A percentile compares a stretch with the other conserved stretches of the same genome.
Evolutionary conservation across 2,329 filamentous ascomycete species (phyloP).

Genomic region (Trichoderma citrinoviride): DNA sequence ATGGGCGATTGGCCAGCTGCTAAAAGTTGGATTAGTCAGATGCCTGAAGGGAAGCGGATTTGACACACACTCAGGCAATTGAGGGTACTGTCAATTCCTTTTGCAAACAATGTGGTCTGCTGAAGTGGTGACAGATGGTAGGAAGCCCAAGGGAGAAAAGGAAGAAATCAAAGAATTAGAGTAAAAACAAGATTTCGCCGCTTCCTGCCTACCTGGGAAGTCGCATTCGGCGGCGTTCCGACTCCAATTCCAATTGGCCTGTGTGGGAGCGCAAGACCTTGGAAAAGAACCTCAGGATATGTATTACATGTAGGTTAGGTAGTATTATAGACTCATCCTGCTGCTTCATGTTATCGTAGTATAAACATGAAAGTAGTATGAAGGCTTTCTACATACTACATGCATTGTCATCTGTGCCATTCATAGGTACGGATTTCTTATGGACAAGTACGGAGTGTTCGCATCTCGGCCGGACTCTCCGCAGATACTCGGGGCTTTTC

Average conservation of each 20-base stretch:
- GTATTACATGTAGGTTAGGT: neutral
- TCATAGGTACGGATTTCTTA: neutral
- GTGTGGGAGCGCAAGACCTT: neutral
- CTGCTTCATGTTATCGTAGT: too few relatives aligned
- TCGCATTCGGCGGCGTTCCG: neutral
- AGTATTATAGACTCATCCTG: too few relatives aligned
- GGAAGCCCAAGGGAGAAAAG: neutral
- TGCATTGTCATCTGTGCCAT: too few relatives aligned
- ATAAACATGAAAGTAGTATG: too few relatives aligned
- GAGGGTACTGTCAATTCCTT: neutral
- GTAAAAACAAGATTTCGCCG: neutral
- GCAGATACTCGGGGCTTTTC: neutral
- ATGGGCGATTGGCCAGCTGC: slow-evolving; percentile 1
- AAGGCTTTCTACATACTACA: too few relatives aligned
- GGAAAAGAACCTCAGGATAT: neutral
- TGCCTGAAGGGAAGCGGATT: neutral
- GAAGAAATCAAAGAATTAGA: neutral
- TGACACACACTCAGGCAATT: neutral
- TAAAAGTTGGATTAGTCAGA: slow-evolving; percentile 1
- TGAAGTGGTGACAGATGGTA: neutral
- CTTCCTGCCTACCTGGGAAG: neutral
- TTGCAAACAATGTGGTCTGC: neutral
- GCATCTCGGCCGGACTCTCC: neutral
- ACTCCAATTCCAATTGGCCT: neutral
- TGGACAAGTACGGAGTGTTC: neutral